phyloP scores from a whole-genome alignment of 768 basidiomycete species.

The Boletellus ananiceps region DNA sequence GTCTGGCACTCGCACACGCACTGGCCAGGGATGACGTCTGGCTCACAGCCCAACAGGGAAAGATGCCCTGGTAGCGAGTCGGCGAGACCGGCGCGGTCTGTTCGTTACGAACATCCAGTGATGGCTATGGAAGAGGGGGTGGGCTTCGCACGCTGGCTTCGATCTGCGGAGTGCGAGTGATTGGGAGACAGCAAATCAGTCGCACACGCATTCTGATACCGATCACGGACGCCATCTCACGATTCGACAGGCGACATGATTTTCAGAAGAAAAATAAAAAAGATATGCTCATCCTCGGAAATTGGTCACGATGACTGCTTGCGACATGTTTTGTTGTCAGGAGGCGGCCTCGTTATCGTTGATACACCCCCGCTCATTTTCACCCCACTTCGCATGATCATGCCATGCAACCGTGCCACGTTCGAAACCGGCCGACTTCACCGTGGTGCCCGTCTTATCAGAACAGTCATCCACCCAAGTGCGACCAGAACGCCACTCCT shows the following conservation, averaged over 20 bases:
- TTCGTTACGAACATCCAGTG: slow-evolving; percentile 21
- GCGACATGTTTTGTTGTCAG: slow-evolving; percentile 9
- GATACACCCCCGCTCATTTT: neutral
- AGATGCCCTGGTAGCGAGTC: neutral
- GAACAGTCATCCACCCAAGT: slow-evolving; percentile 1
- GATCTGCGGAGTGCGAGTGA: slow-evolving; percentile 23
- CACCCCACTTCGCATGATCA: neutral
- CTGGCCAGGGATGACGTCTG: neutral
- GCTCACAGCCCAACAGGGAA: neutral
- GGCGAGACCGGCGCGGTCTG: too few relatives aligned
- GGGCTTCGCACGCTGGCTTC: slow-evolving; percentile 12
- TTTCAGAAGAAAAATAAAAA: slow-evolving; percentile 3
- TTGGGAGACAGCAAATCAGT: slow-evolving; percentile 9
- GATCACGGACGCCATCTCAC: too few relatives aligned
- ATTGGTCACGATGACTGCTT: slow-evolving; percentile 2
- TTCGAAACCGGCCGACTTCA: too few relatives aligned
- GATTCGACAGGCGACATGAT: neutral
- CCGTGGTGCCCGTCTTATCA: slow-evolving; percentile 5
- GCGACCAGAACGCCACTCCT: neutral
- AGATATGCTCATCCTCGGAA: slow-evolving; percentile 21
- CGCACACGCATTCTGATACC: neutral
- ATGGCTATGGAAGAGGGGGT: slow-evolving; percentile 23
- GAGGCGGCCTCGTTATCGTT: neutral
- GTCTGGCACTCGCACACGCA: neutral
- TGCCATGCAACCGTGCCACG: too few relatives aligned